Conservation (phyloP, 768 basidiomycete genomes). For the Grammothele lineata region DNA sequence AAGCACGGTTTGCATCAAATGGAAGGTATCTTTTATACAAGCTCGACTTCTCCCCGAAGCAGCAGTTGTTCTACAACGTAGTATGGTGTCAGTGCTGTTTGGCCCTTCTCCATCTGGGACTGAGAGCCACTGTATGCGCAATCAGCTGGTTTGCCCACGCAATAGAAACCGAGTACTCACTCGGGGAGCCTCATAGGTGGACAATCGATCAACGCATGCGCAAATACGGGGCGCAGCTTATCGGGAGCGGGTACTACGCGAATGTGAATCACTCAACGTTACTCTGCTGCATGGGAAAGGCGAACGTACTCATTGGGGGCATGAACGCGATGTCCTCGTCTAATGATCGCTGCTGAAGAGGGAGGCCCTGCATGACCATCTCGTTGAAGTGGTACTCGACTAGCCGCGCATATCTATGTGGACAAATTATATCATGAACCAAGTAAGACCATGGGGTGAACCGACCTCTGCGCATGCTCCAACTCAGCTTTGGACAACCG, state of each 20-base stretch:
- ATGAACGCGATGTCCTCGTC: constrained; percentile 71
- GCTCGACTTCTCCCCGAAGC: constrained; percentile 66
- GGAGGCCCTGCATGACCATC: constrained; percentile 82
- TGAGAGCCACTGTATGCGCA: constrained; percentile 51
- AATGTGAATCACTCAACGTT: constrained; percentile 31
- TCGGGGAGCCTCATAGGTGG: constrained; percentile 64
- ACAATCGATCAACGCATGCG: constrained; percentile 71
- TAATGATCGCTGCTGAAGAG: constrained; percentile 68
- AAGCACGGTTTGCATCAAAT: too few relatives aligned
- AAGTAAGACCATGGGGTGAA: neutral
- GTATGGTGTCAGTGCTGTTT: constrained; percentile 79
- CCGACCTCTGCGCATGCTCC: constrained; percentile 71
- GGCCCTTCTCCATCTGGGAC: constrained; percentile 73
- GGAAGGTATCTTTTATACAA: too few relatives aligned
- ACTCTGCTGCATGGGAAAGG: neutral
- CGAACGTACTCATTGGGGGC: constrained; percentile 66
- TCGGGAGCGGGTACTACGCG: constrained; percentile 82
- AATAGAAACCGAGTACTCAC: constrained; percentile 37
- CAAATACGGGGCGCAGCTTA: constrained; percentile 72
- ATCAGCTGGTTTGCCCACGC: neutral
- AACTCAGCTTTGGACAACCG: constrained; percentile 81
- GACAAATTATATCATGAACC: neutral
- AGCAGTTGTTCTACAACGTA: constrained; percentile 71
- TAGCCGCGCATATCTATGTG: constrained; percentile 66
- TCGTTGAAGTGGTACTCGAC: constrained; percentile 73